Conservation (phyloP, 176 grass and related monocot genomes). For the Thinopyrum elongatum region DNA sequence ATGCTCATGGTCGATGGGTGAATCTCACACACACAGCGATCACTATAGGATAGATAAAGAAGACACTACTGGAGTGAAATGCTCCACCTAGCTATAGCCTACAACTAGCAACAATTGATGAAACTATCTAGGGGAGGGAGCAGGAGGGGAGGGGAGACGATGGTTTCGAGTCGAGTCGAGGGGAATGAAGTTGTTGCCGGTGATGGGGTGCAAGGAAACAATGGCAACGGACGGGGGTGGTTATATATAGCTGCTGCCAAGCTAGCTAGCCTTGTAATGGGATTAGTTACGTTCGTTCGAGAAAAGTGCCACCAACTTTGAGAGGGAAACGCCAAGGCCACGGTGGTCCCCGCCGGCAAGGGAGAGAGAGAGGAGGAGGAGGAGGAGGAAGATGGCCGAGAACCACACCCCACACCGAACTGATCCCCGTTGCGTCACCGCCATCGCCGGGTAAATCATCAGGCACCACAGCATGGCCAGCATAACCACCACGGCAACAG, state of each 20-base stretch:
- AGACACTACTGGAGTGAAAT: not conserved
- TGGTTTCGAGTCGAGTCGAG: not conserved
- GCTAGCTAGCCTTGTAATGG: slow-evolving; percentile 31
- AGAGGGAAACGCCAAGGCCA: slow-evolving; percentile 34
- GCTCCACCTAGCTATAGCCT: not conserved
- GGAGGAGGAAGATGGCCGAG: no score
- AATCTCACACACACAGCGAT: no score
- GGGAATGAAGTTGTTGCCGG: slow-evolving; percentile 20
- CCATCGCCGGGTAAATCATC: not conserved
- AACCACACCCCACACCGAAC: slow-evolving; percentile 42
- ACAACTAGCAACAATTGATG: not conserved
- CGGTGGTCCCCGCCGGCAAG: slow-evolving; percentile 16
- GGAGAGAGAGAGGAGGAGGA: not conserved
- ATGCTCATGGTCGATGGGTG: slow-evolving; percentile 51
- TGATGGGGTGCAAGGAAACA: slow-evolving; percentile 56
- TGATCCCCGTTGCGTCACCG: slow-evolving; percentile 32
- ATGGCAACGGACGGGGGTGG: slow-evolving; percentile 39
- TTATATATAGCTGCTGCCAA: slow-evolving; percentile 58
- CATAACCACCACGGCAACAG: slow-evolving; percentile 40
- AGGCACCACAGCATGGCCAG: slow-evolving; percentile 1
- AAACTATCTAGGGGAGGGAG: no score
- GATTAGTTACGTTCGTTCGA: slow-evolving; percentile 55
- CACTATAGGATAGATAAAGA: no score
- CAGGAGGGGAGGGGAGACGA: not conserved
- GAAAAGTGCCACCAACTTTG: slow-evolving; percentile 75